Conservation (phyloP, 78 protist species). For the Emiliania huxleyi region DNA sequence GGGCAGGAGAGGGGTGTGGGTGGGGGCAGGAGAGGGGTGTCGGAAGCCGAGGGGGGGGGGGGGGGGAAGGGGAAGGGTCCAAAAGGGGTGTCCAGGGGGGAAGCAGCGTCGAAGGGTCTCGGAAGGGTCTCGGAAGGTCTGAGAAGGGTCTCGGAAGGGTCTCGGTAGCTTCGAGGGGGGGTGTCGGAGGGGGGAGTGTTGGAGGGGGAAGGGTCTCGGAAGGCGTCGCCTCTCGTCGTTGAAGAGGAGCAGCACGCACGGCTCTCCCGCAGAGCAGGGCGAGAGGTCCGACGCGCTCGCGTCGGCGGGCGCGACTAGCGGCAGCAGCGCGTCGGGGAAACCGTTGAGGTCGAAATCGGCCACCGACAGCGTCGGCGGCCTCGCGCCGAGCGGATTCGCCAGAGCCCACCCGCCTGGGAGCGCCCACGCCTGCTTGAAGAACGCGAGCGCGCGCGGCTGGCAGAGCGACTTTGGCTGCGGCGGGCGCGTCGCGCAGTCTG, state of each 20-base stretch:
- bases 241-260: neutral
- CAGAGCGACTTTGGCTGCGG: neutral
- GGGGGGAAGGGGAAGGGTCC: no score
- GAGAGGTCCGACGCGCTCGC: neutral
- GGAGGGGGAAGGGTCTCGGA: no score
- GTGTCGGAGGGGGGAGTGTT: no score
- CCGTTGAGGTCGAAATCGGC: conserved; percentile 1
- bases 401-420: neutral
- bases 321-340: neutral
- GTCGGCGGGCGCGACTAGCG: neutral
- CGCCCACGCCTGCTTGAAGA: neutral
- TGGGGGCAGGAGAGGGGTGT: no score
- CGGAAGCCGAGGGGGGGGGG: no score
- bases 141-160: no score
- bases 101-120: no score
- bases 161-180: no score
- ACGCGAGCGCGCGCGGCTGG: neutral
- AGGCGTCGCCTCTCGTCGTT: no score
- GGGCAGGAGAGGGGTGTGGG: no score
- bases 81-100: no score
- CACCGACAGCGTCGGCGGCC: neutral
- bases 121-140: no score
- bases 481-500: neutral
- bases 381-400: neutral
- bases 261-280: neutral